Percentiles rank a stretch among this genome's conserved stretches.
Evolutionary conservation across 176 grass and related monocot species (phyloP).

Genomic region (Triticum aestivum): IWGSC_CS_RefSeq_v2.1 NC_057813.1:213493073-213493572

Average conservation of each 20-base stretch:
- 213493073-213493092: not conserved
- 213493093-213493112: not conserved
- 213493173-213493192: not conserved
- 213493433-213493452: conserved; percentile 61
- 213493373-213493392: not conserved
- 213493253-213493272: not conserved
- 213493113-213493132: not conserved
- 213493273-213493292: not conserved
- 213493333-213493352: not conserved
- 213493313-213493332: not conserved
- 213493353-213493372: not conserved
- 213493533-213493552: conserved; percentile 65
- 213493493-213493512: conserved; percentile 77
- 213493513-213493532: conserved; percentile 71
- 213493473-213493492: conserved; percentile 83
- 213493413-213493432: conserved; percentile 30
- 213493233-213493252: not conserved
- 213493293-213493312: not conserved
- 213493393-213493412: not conserved
- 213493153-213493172: not conserved
- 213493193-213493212: not conserved
- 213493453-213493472: conserved; percentile 82
- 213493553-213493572: conserved; percentile 83
- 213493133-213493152: not conserved
- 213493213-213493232: not conserved